phyloP scores from a whole-genome alignment of 2,329 filamentous ascomycete species.

The Fusarium dlaminii region DNA sequence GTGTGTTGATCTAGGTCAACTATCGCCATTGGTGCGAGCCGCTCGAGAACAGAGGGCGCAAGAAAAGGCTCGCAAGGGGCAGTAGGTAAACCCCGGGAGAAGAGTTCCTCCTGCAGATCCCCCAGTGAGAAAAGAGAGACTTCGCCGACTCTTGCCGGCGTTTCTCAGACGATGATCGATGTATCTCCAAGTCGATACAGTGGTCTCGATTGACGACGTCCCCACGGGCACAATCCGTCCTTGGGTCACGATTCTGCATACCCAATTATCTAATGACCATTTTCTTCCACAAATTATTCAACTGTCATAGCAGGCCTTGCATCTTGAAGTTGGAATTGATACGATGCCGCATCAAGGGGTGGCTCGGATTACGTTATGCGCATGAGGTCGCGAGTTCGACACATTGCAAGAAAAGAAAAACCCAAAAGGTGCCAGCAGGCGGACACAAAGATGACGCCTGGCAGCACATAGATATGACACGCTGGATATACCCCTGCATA shows the following conservation, averaged over 20 bases:
- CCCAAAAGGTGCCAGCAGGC: constrained; percentile 37
- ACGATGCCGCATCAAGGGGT: constrained; percentile 33
- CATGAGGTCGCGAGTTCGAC: constrained; percentile 33
- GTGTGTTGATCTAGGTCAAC: constrained; percentile 77
- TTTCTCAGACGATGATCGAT: constrained; percentile 30
- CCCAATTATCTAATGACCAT: constrained; percentile 43
- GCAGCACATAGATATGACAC: constrained; percentile 45
- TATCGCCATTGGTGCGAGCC: constrained; percentile 87
- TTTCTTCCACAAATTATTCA: constrained; percentile 38
- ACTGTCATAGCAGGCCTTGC: constrained; percentile 43
- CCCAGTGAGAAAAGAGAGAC: constrained; percentile 18
- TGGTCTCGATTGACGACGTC: constrained; percentile 15
- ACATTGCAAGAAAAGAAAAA: constrained; percentile 25
- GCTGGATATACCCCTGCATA: constrained; percentile 46
- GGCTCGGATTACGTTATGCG: constrained; percentile 28
- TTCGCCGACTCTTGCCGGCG: constrained; percentile 22
- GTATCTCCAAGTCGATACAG: constrained; percentile 6
- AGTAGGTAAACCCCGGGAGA: constrained; percentile 41
- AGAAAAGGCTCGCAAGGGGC: constrained; percentile 78
- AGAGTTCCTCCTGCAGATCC: constrained; percentile 20
- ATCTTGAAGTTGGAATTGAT: constrained; percentile 40
- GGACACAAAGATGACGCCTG: constrained; percentile 37
- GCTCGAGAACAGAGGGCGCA: constrained; percentile 86
- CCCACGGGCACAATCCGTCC: constrained; percentile 20
- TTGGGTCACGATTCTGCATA: constrained; percentile 30